Evolutionary conservation across 2,329 filamentous ascomycete genomes (phyloP), one percentile per base, ranked within the genome.

Genomic region (Colletotrichum ledebouriae): DNA sequence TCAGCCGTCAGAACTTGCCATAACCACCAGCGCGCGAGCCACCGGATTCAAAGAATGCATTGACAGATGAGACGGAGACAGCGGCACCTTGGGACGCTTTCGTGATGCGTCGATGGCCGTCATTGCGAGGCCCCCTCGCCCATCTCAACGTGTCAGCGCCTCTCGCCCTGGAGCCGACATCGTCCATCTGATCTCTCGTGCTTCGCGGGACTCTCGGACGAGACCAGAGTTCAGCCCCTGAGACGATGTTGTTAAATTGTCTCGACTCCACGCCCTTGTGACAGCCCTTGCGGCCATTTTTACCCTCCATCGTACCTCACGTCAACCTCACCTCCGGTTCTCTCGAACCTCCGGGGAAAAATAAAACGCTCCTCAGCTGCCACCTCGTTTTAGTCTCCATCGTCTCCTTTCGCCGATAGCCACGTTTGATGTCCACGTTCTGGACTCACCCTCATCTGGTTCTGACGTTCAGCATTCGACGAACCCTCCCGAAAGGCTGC

Each of bases 191-290:
- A 67, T 63, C 37, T 53, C 33, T 29, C 44, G 37, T 39, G 37
- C 53, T 25, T 29, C 52, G 29, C 25, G 46, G 22, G 12, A 20
- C n/a, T 49, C 33, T 56, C 59, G 59, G 49, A 49, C 39, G 49
- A 56, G 39, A 62, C 59, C 59, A 37, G 29, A 55, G 17, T 56
- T 62, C 37, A 17, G 64, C 20, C 61, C 50, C 50, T 69, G 56
- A 57, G 67, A 69, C 67, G 50, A 42, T 53, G 63, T 22, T 42
- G 63, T 67, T 67, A 67, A 56, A 67, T 69, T 57, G 22, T 50
- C 49, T 58, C 12, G 17, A 37, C 50, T 58, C 50, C 47, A 59
- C 66, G 22, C 42, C 66, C 33, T 64, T 59, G 25, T 50, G 41
- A 34, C 56, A 44, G 39, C 17, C 13, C 44, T 44, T 34, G 17